Conservation (phyloP, 2,329 filamentous ascomycete species). For the Fusarium haematococcum region DNA sequence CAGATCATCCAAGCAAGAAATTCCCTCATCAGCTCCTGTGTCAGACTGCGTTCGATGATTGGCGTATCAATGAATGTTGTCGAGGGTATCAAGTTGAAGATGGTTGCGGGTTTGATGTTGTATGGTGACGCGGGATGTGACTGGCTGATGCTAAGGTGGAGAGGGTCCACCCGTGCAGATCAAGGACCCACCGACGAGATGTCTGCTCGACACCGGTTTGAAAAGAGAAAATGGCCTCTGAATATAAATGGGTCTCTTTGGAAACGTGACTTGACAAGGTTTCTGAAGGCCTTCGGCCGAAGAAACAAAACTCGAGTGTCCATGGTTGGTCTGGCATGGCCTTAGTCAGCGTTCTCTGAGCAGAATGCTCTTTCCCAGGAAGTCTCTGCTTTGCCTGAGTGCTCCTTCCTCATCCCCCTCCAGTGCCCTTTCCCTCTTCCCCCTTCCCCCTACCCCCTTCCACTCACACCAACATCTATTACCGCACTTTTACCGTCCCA, state of each 20-base stretch:
- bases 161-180: background rate
- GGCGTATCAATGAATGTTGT: background rate
- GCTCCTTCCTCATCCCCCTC: background rate
- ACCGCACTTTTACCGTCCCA: background rate
- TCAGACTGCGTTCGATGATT: background rate
- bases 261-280: background rate
- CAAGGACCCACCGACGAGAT: background rate
- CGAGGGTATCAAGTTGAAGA: background rate
- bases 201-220: background rate
- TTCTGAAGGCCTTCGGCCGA: conserved; percentile 12
- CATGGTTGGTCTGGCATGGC: background rate
- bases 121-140: conserved; percentile 11
- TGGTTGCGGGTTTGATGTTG: conserved; percentile 4
- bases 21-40: background rate
- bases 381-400: background rate
- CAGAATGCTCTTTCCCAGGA: background rate
- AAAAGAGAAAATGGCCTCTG: background rate
- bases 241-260: background rate
- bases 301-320: background rate
- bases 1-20: background rate
- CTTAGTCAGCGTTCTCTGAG: background rate
- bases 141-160: background rate
- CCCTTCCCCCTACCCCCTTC: background rate
- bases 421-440: background rate
- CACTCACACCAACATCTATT: background rate